Base-by-base conservation (phyloP, 1,284 basidiomycete species). In the Bothia castanella region DNA sequence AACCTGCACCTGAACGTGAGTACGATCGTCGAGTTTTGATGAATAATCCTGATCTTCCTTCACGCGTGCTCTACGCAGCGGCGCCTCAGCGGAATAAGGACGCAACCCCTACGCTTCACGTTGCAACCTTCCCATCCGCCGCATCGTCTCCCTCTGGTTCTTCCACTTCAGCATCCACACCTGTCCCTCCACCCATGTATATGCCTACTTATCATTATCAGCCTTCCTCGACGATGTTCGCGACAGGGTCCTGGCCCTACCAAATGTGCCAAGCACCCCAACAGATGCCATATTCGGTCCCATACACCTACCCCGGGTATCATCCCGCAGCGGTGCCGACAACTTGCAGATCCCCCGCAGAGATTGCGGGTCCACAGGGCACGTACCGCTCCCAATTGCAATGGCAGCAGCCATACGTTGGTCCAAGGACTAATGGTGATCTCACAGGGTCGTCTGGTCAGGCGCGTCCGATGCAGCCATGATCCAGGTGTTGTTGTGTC, bases 371-470 rank as follows among this genome's bases (percentile, higher is more conserved):
- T 37, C 39, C 50, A 53, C 67, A 61, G 42, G 66, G 62, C 55
- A 48, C 54, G 55, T 61, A 63, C 32, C 35, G 53, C 39, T 54
- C 61, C 49, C 62, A 45, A 48, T 58, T 73, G 42, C 66, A 69
- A 47, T 76, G 74, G 77, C 75, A 72, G 56, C 71, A 69, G 49
- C 68, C 73, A 43, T 74, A 74, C 40, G 21, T 41, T 16, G 57
- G 68, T 53, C 58, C 64, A 7, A 53, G 46, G 49, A 49, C 63
- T 63, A 41, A 60, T 41, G 23, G 27, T 53, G 53, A 52, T 55
- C 49, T 47, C 21, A 53, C 60, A 67, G 62, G 54, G 34, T 52
- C 58, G 47, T 56, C 61, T 27, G 45, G 42, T 42, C 60, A 55
- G 36, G 7, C 48, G 25, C 50, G 48, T 45, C 32, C 52, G 35